These are phyloP conservation scores for Coccomyxa sp. DNA, from an alignment of 139 green algal species.

Conservation along the genomic window DNA sequence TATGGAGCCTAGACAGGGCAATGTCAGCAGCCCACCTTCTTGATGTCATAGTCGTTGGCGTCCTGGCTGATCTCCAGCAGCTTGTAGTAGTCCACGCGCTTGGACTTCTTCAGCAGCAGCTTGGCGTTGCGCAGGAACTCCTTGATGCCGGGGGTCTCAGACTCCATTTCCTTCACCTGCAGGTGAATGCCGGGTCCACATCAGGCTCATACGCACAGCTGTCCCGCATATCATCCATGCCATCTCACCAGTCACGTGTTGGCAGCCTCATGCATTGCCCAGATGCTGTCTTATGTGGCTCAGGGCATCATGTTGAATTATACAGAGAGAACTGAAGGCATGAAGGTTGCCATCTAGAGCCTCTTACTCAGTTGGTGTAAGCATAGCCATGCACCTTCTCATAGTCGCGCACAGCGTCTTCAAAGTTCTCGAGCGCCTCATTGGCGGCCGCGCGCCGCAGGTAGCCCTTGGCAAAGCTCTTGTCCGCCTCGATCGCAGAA, in stretches of 20 bases:
- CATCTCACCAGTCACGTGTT: neutral
- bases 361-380: neutral
- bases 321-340: neutral
- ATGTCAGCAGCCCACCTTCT: too few relatives aligned
- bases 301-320: too few relatives aligned
- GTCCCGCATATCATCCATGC: neutral
- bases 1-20: too few relatives aligned
- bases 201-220: too few relatives aligned
- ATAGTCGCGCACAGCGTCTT: conserved; percentile 36
- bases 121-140: conserved; percentile 30
- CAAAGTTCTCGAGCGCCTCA: conserved; percentile 20
- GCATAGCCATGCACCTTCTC: conserved; percentile 21
- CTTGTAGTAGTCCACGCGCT: conserved; percentile 47
- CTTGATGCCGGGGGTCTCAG: conserved; percentile 17
- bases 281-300: too few relatives aligned
- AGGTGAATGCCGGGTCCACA: neutral
- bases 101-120: conserved; percentile 39
- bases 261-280: neutral
- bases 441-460: conserved; percentile 26
- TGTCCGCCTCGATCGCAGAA: conserved; percentile 24
- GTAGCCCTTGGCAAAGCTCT: conserved; percentile 29
- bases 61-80: conserved; percentile 20
- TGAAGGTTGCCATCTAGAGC: neutral
- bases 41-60: conserved; percentile 31
- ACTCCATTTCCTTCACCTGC: conserved; percentile 26